Percentiles rank a stretch among this genome's conserved stretches.
These are phyloP conservation scores for Fraxinus pennsylvanica DNA, from an alignment of 257 asterid species.

Conservation along the genomic window DNA sequence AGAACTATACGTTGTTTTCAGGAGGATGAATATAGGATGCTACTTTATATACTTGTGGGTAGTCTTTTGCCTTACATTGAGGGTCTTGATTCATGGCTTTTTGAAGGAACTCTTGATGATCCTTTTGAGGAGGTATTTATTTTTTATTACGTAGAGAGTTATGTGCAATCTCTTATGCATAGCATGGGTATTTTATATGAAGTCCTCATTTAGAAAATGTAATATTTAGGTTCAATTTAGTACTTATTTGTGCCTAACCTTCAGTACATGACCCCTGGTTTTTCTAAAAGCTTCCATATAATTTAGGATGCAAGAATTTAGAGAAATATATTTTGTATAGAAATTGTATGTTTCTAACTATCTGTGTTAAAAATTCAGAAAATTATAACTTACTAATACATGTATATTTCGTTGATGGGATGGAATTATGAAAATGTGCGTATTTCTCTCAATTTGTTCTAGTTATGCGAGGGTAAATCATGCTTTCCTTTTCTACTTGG, in stretches of 20 bases:
- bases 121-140: conserved; percentile 88
- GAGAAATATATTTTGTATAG: background rate
- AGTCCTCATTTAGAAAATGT: background rate
- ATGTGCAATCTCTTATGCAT: conserved; percentile 11
- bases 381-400: background rate
- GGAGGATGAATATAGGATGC: conserved; percentile 90
- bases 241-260: background rate
- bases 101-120: conserved; percentile 91
- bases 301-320: conserved; percentile 10
- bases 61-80: conserved; percentile 85
- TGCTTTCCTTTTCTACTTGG: conserved; percentile 5
- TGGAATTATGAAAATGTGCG: background rate
- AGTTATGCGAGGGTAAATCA: background rate
- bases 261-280: background rate
- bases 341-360: conserved; percentile 2
- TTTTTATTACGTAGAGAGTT: conserved; percentile 20
- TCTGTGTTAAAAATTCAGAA: background rate
- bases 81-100: conserved; percentile 94
- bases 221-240: background rate
- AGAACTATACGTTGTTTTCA: conserved; percentile 40
- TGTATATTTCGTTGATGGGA: background rate
- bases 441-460: conserved; percentile 2
- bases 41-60: conserved; percentile 68
- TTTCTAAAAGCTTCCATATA: background rate
- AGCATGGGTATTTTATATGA: background rate